A percentile compares a stretch with the other conserved stretches of the same genome.
Conservation (phyloP, 2,329 filamentous ascomycete genomes). For the Phaeoacremonium minimum region DNA sequence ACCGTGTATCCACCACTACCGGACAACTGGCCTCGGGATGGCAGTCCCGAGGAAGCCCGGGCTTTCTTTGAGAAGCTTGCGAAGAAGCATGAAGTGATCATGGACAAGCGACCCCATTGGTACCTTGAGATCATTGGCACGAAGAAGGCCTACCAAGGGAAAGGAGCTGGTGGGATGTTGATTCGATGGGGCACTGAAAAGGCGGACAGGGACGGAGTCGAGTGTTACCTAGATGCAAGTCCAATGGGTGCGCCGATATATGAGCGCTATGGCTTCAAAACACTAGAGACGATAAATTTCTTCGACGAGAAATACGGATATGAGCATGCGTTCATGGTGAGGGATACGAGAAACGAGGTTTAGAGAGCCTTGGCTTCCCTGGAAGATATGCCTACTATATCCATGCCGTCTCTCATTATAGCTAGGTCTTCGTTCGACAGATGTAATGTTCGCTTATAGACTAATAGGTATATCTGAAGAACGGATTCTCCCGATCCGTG, state of each 20-base stretch:
- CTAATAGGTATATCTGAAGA: too few relatives aligned
- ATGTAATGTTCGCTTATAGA: too few relatives aligned
- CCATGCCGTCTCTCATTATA: too few relatives aligned
- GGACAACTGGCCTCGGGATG: constrained; percentile 32
- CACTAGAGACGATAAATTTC: constrained; percentile 28
- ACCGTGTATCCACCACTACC: constrained; percentile 15
- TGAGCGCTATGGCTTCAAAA: constrained; percentile 39
- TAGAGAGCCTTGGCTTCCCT: too few relatives aligned
- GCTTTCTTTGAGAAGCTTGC: constrained; percentile 34
- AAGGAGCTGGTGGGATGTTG: constrained; percentile 36
- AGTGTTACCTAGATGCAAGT: constrained; percentile 47
- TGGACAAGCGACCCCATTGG: constrained; percentile 38
- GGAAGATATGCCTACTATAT: too few relatives aligned
- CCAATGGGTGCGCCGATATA: constrained; percentile 41
- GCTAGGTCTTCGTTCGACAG: too few relatives aligned
- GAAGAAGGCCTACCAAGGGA: constrained; percentile 34
- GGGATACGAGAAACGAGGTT: constrained; percentile 8
- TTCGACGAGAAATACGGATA: constrained; percentile 23
- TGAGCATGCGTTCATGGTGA: constrained; percentile 29
- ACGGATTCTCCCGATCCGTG: too few relatives aligned
- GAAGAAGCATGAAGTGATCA: constrained; percentile 26
- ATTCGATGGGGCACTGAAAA: constrained; percentile 41
- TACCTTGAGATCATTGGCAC: constrained; percentile 44
- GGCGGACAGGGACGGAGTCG: constrained; percentile 36
- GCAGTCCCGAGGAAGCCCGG: constrained; percentile 26